phyloP scores from a whole-genome alignment of 2,329 filamentous ascomycete genomes.

The Esteya vermicola region DNA sequence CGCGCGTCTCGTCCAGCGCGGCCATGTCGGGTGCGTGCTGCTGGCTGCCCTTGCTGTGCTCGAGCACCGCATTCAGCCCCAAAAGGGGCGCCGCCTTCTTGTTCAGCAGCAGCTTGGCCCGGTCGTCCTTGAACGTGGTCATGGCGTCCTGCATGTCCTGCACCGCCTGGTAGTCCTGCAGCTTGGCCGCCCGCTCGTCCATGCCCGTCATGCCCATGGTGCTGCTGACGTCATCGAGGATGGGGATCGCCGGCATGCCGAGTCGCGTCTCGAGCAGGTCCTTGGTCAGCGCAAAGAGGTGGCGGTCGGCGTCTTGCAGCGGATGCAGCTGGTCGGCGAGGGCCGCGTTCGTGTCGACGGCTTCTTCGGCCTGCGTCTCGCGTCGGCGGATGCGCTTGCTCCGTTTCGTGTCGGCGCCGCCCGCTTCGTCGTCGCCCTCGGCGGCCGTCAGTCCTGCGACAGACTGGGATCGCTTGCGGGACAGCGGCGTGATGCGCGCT shows the following conservation, averaged over 20 bases:
- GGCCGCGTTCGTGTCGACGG: slow-evolving; percentile 34
- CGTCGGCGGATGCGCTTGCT: slow-evolving; percentile 52
- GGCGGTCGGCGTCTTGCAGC: slow-evolving; percentile 40
- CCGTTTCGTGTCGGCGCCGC: slow-evolving; percentile 39
- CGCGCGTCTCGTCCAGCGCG: slow-evolving; percentile 36
- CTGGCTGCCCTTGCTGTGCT: slow-evolving; percentile 44
- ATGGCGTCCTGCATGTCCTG: background rate
- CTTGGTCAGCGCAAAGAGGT: slow-evolving; percentile 40
- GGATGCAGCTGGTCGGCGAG: slow-evolving; percentile 41
- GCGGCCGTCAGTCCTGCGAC: slow-evolving; percentile 41
- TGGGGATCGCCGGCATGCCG: slow-evolving; percentile 27
- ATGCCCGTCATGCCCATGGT: slow-evolving; percentile 20
- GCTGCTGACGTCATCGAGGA: slow-evolving; percentile 20
- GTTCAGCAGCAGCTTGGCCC: slow-evolving; percentile 34
- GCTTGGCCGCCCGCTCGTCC: slow-evolving; percentile 34
- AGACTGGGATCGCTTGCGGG: slow-evolving; percentile 45
- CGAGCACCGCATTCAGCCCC: slow-evolving; percentile 46
- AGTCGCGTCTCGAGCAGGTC: slow-evolving; percentile 41
- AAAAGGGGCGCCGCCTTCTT: slow-evolving; percentile 37
- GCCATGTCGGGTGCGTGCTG: slow-evolving; percentile 27
- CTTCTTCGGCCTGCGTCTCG: slow-evolving; percentile 40
- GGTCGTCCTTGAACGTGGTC: slow-evolving; percentile 36
- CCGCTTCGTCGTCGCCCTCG: slow-evolving; percentile 35
- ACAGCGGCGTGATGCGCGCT: slow-evolving; percentile 19
- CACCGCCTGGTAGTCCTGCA: slow-evolving; percentile 22